These are phyloP conservation scores for Fusarium ramigenum DNA, from an alignment of 2,329 filamentous ascomycete genomes.

Conservation along the genomic window DNA sequence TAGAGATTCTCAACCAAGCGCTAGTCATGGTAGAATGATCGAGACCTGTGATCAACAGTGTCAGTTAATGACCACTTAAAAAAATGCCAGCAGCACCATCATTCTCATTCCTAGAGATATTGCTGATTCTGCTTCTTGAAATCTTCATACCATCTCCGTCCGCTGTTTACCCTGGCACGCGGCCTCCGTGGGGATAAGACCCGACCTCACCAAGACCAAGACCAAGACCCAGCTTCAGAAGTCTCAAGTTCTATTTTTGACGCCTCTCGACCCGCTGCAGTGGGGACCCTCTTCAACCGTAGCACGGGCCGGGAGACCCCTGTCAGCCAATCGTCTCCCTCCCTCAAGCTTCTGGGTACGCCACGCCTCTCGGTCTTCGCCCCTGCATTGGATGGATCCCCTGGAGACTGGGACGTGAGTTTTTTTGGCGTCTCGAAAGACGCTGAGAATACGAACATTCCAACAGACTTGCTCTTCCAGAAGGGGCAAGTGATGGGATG, in stretches of 20 bases:
- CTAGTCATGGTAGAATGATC: conserved; percentile 9
- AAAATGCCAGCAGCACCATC: neutral
- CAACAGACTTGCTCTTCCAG: conserved; percentile 6
- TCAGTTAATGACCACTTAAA: neutral
- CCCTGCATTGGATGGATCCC: conserved; percentile 29
- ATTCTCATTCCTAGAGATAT: neutral
- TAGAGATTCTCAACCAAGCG: conserved; percentile 3
- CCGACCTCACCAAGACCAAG: neutral
- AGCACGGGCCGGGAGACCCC: conserved; percentile 14
- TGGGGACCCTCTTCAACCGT: conserved; percentile 19
- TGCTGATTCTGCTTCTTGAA: neutral
- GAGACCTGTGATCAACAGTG: conserved; percentile 8
- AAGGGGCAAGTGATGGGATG: conserved; percentile 31
- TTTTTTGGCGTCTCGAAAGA: conserved; percentile 10
- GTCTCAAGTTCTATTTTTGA: conserved; percentile 39
- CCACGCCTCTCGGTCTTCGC: conserved; percentile 19
- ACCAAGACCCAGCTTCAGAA: conserved; percentile 23
- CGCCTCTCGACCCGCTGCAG: conserved; percentile 27
- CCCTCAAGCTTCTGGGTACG: conserved; percentile 6
- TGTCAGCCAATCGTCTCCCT: conserved; percentile 20
- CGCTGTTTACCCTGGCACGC: conserved; percentile 21
- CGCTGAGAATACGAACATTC: conserved; percentile 29
- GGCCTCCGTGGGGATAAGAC: conserved; percentile 28
- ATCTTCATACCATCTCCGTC: neutral
- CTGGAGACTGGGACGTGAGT: neutral